Conservation (phyloP, 192 early-diverging fungal species). For the Obelidium mucronatum region DNA sequence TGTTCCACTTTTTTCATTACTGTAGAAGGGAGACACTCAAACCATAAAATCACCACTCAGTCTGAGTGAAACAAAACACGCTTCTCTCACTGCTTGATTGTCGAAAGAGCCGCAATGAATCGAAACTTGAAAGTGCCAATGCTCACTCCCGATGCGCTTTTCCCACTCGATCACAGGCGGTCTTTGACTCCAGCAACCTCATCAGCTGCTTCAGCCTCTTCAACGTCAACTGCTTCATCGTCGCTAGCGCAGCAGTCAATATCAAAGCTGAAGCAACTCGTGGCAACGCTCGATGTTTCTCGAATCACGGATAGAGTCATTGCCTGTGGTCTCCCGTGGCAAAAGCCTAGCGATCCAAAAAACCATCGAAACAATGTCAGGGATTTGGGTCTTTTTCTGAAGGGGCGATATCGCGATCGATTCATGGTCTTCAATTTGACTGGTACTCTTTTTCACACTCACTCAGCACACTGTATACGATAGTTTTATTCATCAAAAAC, state of each 20-base stretch:
- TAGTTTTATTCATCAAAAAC: background rate
- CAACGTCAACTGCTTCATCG: background rate
- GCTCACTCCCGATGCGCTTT: background rate
- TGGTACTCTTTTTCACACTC: conserved; percentile 31
- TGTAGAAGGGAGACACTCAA: too few species aligned
- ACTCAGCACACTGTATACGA: too few species aligned
- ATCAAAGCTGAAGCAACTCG: conserved; percentile 34
- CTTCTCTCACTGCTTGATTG: too few species aligned
- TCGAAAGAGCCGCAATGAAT: too few species aligned
- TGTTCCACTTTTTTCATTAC: too few species aligned
- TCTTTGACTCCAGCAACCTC: background rate
- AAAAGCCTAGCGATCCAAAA: conserved; percentile 33
- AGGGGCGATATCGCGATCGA: conserved; percentile 50
- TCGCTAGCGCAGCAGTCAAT: background rate
- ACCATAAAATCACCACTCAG: too few species aligned
- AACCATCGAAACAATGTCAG: conserved; percentile 52
- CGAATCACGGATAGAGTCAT: conserved; percentile 59
- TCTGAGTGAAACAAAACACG: too few species aligned
- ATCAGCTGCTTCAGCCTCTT: background rate
- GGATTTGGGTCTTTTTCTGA: conserved; percentile 60
- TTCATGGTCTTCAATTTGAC: conserved; percentile 69
- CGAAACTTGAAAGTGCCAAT: background rate
- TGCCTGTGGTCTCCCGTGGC: conserved; percentile 52
- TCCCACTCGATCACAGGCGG: background rate
- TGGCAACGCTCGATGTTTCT: conserved; percentile 49